Base-by-base conservation (phyloP, 345 rosid species). In the Heritiera fomes region DNA sequence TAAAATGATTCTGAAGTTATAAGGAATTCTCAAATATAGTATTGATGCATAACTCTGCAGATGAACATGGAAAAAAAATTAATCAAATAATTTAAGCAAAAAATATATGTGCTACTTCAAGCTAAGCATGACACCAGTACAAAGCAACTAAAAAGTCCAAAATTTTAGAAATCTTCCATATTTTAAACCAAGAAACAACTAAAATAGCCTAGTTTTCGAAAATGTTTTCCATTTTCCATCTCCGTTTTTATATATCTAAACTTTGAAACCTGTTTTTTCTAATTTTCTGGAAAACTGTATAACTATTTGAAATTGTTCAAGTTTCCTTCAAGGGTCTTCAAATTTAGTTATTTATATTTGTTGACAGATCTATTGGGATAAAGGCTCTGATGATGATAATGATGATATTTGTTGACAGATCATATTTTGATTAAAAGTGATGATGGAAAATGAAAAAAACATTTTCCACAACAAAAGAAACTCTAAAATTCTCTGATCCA, bases 11-110 rank as follows among this genome's bases (percentile, higher is more conserved):
- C 98, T 93, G 83, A 95, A 95, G 43, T 86, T 72, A 46, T 86
- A 87, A 81, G 98, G 99, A 85, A 93, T 89, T 85, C 98, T 91
- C 81, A 92, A 86, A 87, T 95, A 95, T 73, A 95, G 98, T 69
- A 95, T 95, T 50, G 99, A 92, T 67, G 91, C 91, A 87, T 95
- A 95, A 80, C 94, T 93, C 99, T 95, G 91, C 55, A 60, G 63
- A 49, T 70, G 77, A 73, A 67, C 70, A 75, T 4, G 9, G 49
- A 77, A 63, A 46, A 78, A 7, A 6, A 49, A 32, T 53, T 62
- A 41, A 77, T 43, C 66, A 63, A 63, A 32, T 6, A 13, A 13
- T 12, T 32, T 12, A 63, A 12, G 67, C 43, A 34, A 32, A 32
- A 32, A 1, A 30, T 8, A 61, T 0, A 61, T 9, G 40, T 3